Base-by-base conservation (phyloP, 2,329 filamentous ascomycete species). In the Camillea tinctor region DNA sequence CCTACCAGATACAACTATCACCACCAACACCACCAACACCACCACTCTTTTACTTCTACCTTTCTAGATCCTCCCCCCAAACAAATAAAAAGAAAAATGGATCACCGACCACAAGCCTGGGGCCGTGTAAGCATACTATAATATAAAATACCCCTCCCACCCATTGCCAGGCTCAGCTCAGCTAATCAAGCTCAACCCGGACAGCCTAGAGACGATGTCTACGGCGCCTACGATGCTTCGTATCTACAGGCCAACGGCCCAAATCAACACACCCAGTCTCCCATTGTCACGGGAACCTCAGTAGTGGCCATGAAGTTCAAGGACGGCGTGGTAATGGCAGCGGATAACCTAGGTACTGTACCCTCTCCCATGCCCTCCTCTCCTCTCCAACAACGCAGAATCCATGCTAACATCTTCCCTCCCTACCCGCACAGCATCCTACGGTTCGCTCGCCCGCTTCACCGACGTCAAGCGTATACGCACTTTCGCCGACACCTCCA, bases 231-330 rank as follows among this genome's bases (percentile, higher is more conserved):
- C 79, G 92, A 98, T 79, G 81, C 84, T 73, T 91, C 93, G 60
- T 93, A 94, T 77, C 88, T 98, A 74, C 86, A 91, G 70, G 81
- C 78, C 55, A 82, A 78, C 69, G 83, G 81, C 58, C 92, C 93
- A 60, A 93, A 87, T 74, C 87, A 93, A 73, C 92, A 96, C 78
- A 97, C 95, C 58, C 93, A 97, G 79, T 88, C 88, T 30, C 95
- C 95, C 71, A 89, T 96, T 68, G 95, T 99, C 64, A 99, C 95
- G 56, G 95, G 95, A 73, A 98, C 95, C 54, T 98, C 95, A 56
- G 95, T 99, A 65, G 79, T 99, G 59, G 95, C 89, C 66, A 85
- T 97, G 75, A 98, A 98, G 83, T 99, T 93, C 84, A 94, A 93
- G 73, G 92, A 93, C 69, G 95, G 95, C 73, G 93, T 99, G 65